These are phyloP conservation scores for Talaromyces verruculosus DNA, from an alignment of 2,329 filamentous ascomycete species.

Conservation along the genomic window DNA sequence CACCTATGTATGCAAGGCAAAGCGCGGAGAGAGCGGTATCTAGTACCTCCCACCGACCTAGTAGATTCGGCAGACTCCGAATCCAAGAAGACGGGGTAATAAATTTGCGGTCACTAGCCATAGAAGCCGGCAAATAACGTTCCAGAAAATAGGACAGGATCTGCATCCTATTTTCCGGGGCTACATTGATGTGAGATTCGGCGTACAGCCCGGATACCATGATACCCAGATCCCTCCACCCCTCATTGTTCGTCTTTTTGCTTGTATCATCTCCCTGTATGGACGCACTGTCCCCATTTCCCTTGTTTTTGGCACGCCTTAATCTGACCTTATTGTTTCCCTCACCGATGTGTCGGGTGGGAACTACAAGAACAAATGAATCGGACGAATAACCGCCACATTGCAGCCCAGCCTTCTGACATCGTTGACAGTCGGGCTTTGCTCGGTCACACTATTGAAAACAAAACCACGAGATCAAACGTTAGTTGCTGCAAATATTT, in stretches of 20 bases:
- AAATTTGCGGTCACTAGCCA: constrained; percentile 16
- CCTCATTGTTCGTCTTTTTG: neutral
- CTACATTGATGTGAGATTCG: constrained; percentile 17
- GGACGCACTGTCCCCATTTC: neutral
- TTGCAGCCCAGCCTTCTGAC: constrained; percentile 17
- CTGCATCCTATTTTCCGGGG: constrained; percentile 20
- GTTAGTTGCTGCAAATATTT: neutral
- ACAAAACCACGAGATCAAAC: neutral
- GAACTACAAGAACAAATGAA: constrained; percentile 20
- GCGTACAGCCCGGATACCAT: neutral
- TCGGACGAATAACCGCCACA: constrained; percentile 19
- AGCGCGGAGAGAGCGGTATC: constrained; percentile 18
- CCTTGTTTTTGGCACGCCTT: constrained; percentile 9
- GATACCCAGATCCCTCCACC: too few species aligned
- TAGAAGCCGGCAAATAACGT: constrained; percentile 18
- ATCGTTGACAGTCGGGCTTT: constrained; percentile 20
- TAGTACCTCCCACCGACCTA: constrained; percentile 18
- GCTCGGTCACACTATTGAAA: constrained; percentile 19
- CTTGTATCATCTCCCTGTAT: neutral
- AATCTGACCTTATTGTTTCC: constrained; percentile 13
- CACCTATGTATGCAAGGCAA: constrained; percentile 20
- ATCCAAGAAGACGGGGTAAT: constrained; percentile 21
- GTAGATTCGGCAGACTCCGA: constrained; percentile 15
- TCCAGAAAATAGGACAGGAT: constrained; percentile 21
- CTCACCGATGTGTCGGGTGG: constrained; percentile 2